Percentiles rank a stretch among this genome's conserved stretches.
These are phyloP conservation scores for Aspergillus neoniger DNA, from an alignment of 2,329 filamentous ascomycete genomes.

Conservation along the genomic window DNA sequence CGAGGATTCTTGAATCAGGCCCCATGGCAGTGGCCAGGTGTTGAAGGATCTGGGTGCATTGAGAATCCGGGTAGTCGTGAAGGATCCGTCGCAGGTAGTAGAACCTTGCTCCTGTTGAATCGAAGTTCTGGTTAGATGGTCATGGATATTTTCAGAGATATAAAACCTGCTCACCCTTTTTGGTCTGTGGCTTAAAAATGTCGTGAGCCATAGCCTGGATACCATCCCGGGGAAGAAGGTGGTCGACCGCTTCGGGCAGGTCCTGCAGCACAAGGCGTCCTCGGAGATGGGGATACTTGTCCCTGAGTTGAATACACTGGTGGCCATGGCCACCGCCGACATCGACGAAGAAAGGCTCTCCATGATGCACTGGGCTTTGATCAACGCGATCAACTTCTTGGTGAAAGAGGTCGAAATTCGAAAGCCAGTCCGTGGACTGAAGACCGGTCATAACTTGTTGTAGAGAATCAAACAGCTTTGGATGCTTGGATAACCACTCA, in stretches of 20 bases:
- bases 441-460: too few species aligned
- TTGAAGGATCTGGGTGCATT: constrained; percentile 33
- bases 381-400: too few species aligned
- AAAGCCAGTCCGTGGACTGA: too few species aligned
- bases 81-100: constrained; percentile 34
- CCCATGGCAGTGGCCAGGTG: constrained; percentile 25
- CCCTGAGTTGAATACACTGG: constrained; percentile 37
- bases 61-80: constrained; percentile 31
- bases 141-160: too few species aligned
- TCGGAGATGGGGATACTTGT: constrained; percentile 34
- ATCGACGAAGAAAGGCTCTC: constrained; percentile 41
- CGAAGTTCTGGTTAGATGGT: too few species aligned
- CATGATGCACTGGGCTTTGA: too few species aligned
- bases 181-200: constrained; percentile 21
- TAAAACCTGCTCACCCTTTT: constrained; percentile 22
- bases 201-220: constrained; percentile 25
- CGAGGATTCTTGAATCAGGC: constrained; percentile 40
- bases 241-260: constrained; percentile 32
- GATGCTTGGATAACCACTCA: too few species aligned
- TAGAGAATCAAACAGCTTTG: too few species aligned
- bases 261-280: constrained; percentile 47
- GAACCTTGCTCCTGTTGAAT: constrained; percentile 25
- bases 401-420: too few species aligned
- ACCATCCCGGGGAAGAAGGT: constrained; percentile 28
- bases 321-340: constrained; percentile 46